A percentile compares a stretch with the other conserved stretches of the same genome.
phyloP scores from a whole-genome alignment of 1,284 basidiomycete species.

The Tremellales sp. region DNA sequence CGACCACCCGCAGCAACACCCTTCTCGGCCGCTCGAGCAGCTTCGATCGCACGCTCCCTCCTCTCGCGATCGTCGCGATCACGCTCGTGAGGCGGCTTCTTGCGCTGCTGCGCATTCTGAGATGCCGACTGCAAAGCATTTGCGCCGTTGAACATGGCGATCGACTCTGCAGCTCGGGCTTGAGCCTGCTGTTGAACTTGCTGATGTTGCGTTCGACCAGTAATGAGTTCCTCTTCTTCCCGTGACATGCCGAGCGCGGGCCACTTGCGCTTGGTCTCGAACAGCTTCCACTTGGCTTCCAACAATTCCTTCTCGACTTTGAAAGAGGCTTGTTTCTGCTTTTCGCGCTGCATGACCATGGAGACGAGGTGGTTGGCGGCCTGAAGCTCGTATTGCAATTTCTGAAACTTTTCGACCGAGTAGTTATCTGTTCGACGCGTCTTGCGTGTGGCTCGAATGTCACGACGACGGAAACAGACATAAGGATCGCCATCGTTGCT shows the following conservation, averaged over 20 bases:
- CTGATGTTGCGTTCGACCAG: conserved; percentile 53
- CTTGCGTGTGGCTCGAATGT: conserved; percentile 91
- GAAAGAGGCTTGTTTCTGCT: conserved; percentile 63
- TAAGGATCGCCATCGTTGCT: conserved; percentile 93
- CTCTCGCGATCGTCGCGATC: conserved; percentile 41
- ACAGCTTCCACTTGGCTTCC: conserved; percentile 70
- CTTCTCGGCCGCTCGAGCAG: conserved; percentile 20
- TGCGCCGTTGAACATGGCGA: conserved; percentile 5
- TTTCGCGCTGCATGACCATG: conserved; percentile 67
- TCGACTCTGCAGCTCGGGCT: not conserved
- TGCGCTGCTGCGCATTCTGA: conserved; percentile 19
- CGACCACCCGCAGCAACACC: conserved; percentile 19
- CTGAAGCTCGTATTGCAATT: conserved; percentile 71
- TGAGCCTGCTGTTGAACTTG: conserved; percentile 11
- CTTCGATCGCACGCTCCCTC: conserved; percentile 35
- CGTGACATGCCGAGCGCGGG: conserved; percentile 63
- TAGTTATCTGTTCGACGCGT: conserved; percentile 85
- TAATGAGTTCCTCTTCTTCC: conserved; percentile 68
- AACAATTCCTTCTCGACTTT: conserved; percentile 65
- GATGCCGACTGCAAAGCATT: conserved; percentile 10
- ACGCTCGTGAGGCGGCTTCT: conserved; percentile 28
- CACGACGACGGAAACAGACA: conserved; percentile 94
- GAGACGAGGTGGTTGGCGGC: conserved; percentile 69
- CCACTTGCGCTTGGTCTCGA: conserved; percentile 74
- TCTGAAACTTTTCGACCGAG: conserved; percentile 79